Evolutionary conservation across 306 rosid genomes (phyloP).

Genomic region (Inga laurina): DNA sequence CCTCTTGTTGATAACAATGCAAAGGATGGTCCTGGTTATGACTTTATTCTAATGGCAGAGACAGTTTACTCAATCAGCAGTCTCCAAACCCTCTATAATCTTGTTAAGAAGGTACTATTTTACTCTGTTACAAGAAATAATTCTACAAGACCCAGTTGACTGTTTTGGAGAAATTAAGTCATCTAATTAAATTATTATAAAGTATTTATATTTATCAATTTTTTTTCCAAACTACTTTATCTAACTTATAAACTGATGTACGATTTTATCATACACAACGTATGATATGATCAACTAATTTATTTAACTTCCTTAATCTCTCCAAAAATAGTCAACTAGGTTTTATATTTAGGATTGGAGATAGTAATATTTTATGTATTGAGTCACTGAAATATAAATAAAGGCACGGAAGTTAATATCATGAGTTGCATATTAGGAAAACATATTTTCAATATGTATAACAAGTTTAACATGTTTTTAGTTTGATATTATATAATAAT

Average conservation of each 20-base stretch:
- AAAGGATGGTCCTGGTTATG: slow-evolving; percentile 56
- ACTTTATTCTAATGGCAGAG: slow-evolving; percentile 93
- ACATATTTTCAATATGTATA: not conserved
- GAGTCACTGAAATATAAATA: slow-evolving; percentile 14
- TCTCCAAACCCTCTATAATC: slow-evolving; percentile 62
- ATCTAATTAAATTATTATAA: too few relatives aligned
- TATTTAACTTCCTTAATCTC: too few relatives aligned
- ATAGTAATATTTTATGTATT: not conserved
- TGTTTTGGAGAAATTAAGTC: too few relatives aligned
- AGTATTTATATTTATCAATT: too few relatives aligned
- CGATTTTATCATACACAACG: too few relatives aligned
- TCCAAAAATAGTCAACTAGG: too few relatives aligned
- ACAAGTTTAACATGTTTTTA: not conserved
- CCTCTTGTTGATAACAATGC: slow-evolving; percentile 43
- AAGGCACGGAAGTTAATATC: not conserved
- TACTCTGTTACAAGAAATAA: not conserved
- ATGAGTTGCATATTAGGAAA: not conserved
- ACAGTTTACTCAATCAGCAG: slow-evolving; percentile 79
- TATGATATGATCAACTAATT: too few relatives aligned
- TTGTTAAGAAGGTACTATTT: slow-evolving; percentile 70
- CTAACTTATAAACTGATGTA: too few relatives aligned
- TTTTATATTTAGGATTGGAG: too few relatives aligned
- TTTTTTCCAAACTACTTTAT: too few relatives aligned
- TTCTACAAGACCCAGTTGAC: too few relatives aligned
- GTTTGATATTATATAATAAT: not conserved